These are phyloP conservation scores for Paracorniculantispora psalliotae DNA, from an alignment of 2,329 filamentous ascomycete species.

Conservation along the genomic window DNA sequence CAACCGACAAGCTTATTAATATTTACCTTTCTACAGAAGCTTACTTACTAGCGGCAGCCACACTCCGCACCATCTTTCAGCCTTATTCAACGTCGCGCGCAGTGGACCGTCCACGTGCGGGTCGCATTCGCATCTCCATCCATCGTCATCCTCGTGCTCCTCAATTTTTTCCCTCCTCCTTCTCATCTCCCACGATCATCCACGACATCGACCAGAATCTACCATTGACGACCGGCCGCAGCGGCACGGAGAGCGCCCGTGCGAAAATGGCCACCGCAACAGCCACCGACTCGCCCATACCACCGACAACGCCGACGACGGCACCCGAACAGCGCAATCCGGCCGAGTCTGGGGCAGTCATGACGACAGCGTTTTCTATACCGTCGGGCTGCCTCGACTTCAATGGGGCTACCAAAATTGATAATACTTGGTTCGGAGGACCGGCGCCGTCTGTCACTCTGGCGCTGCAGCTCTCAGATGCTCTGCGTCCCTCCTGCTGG, in stretches of 20 bases:
- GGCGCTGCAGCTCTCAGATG: too few species aligned
- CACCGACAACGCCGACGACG: background rate
- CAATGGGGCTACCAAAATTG: background rate
- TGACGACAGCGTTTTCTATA: constrained; percentile 8
- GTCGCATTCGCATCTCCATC: constrained; percentile 1
- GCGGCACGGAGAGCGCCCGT: background rate
- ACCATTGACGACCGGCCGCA: background rate
- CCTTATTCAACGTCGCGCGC: background rate
- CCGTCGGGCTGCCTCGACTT: background rate
- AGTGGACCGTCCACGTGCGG: background rate
- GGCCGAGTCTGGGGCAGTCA: background rate
- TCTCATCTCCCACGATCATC: background rate
- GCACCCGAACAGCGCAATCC: background rate
- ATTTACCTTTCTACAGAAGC: background rate
- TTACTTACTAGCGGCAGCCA: background rate
- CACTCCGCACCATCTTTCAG: background rate
- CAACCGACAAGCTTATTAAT: background rate
- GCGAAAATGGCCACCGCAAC: background rate
- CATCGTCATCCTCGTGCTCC: background rate
- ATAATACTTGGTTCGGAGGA: too few species aligned
- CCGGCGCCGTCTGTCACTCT: too few species aligned
- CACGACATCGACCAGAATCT: background rate
- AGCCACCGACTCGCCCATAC: background rate
- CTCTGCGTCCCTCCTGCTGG: background rate
- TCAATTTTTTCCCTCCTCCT: background rate